phyloP scores from a whole-genome alignment of 2,329 filamentous ascomycete genomes.

The Cladosporium sp. region DNA sequence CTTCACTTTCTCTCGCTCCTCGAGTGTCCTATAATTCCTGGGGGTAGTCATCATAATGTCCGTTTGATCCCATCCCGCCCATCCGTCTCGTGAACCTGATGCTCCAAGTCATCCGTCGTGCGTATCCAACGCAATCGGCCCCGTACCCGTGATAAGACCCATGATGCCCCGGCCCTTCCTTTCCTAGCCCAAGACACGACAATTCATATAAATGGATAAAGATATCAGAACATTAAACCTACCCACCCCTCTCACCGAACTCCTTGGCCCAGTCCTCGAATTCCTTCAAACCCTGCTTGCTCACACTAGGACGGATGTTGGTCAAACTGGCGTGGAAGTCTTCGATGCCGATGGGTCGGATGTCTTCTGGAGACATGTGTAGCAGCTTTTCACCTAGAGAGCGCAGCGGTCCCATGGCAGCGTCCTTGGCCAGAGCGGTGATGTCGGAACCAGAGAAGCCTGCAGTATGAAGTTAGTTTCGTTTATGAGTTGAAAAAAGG shows the following conservation, averaged over 20 bases:
- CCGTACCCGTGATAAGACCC: neutral
- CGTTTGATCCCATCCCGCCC: neutral
- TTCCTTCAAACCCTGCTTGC: slow-evolving; percentile 76
- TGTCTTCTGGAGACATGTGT: slow-evolving; percentile 91
- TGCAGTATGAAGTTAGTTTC: slow-evolving; percentile 41
- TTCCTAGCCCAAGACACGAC: neutral
- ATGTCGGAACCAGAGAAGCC: slow-evolving; percentile 98
- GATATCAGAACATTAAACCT: neutral
- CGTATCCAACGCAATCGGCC: neutral
- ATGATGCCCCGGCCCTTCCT: neutral
- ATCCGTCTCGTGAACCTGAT: neutral
- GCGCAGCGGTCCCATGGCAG: slow-evolving; percentile 92
- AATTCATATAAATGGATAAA: neutral
- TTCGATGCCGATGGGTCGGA: slow-evolving; percentile 75
- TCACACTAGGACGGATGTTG: slow-evolving; percentile 88
- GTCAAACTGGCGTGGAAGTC: slow-evolving; percentile 84
- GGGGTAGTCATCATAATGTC: neutral
- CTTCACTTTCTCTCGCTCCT: neutral
- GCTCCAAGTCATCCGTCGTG: neutral
- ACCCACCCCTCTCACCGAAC: slow-evolving; percentile 90
- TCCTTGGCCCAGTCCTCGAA: slow-evolving; percentile 94
- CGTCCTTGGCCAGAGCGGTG: slow-evolving; percentile 93
- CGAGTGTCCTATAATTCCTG: neutral
- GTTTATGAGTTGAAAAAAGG: neutral
- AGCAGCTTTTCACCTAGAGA: slow-evolving; percentile 87